A percentile compares a stretch with the other conserved stretches of the same genome.
Conservation (phyloP, 2,329 filamentous ascomycete genomes). For the Trichoderma aggressivum region DNA sequence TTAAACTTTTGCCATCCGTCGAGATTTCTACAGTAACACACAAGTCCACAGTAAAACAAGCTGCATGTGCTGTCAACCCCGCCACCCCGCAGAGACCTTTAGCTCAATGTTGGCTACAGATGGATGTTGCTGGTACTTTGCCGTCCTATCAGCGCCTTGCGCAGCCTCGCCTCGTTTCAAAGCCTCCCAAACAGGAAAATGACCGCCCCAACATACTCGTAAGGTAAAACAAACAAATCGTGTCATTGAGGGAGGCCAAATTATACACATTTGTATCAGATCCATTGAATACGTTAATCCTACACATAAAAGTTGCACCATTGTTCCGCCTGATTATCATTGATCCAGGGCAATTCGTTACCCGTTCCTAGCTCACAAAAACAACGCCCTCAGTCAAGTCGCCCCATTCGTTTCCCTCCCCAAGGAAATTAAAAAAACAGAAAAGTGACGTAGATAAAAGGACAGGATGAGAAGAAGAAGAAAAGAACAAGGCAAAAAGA, state of each 20-base stretch:
- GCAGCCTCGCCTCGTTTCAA: neutral
- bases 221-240: neutral
- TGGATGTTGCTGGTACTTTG: neutral
- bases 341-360: conserved; percentile 1
- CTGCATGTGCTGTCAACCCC: neutral
- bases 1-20: neutral
- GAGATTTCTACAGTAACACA: neutral
- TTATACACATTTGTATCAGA: neutral
- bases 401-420: neutral
- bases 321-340: neutral
- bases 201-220: too few species aligned
- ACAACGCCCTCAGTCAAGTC: neutral
- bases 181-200: neutral
- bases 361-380: conserved; percentile 1
- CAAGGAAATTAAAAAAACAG: neutral
- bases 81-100: neutral
- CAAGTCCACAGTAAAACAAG: neutral
- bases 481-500: too few species aligned
- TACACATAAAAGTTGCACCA: neutral
- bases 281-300: conserved; percentile 4
- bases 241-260: neutral
- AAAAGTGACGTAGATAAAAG: neutral
- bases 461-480: neutral
- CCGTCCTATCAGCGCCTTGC: neutral
- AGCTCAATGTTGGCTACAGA: neutral